Percentiles rank a stretch among this genome's conserved stretches.
These are phyloP conservation scores for Pharus latifolius DNA, from an alignment of 176 grass and related monocot species.

Conservation along the genomic window DNA sequence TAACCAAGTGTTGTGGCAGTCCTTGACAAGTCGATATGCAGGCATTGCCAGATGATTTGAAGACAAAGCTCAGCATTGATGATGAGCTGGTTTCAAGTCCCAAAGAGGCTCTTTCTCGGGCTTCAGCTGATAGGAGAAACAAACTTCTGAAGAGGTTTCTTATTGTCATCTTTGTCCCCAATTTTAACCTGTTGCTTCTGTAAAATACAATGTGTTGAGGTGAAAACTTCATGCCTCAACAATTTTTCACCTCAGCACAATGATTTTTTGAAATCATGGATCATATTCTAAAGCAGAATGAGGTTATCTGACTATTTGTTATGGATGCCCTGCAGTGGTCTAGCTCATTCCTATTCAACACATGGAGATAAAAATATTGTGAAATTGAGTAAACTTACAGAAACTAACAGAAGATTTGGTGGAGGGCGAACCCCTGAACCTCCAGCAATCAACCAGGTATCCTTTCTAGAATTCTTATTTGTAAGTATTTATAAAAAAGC, in stretches of 20 bases:
- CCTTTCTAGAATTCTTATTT: background rate
- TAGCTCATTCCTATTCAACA: conserved; percentile 86
- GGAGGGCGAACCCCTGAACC: conserved; percentile 37
- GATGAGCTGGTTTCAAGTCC: conserved; percentile 84
- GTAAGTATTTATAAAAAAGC: background rate
- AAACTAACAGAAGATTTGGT: conserved; percentile 67
- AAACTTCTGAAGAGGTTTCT: conserved; percentile 65
- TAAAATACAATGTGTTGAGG: background rate
- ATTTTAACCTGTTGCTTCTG: background rate
- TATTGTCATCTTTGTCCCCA: conserved; percentile 12
- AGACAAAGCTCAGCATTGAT: conserved; percentile 87
- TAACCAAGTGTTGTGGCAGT: background rate
- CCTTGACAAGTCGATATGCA: conserved; percentile 31
- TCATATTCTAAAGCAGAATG: background rate
- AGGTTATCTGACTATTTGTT: conserved; percentile 13
- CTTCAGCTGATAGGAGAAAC: conserved; percentile 78
- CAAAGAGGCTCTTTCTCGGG: conserved; percentile 81
- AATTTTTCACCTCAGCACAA: too few species aligned
- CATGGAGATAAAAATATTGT: conserved; percentile 83
- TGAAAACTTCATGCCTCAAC: too few species aligned
- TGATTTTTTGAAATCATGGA: background rate
- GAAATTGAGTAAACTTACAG: conserved; percentile 71
- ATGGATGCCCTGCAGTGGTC: conserved; percentile 44
- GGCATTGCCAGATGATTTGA: conserved; percentile 97
- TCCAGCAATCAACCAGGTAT: conserved; percentile 60